Evolutionary conservation across 176 grass and related monocot species (phyloP).

Genomic region (Raddia distichophylla): DNA sequence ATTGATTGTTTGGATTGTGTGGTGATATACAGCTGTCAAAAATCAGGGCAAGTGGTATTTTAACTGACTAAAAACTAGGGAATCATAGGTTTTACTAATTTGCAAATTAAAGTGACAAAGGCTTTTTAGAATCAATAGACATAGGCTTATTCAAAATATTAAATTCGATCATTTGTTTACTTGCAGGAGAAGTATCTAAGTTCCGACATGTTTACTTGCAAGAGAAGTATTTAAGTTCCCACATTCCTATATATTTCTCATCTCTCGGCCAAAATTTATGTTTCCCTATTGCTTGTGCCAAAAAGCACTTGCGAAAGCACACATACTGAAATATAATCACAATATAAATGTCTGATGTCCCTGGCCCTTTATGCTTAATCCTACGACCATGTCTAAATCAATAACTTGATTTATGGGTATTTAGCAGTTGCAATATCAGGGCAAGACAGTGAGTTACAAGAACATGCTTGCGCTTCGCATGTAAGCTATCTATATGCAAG

Average conservation of each 20-base stretch:
- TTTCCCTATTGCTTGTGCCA: not conserved
- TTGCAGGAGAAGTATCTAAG: slow-evolving; percentile 13
- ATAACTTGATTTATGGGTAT: not conserved
- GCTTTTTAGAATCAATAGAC: not conserved
- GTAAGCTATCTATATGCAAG: slow-evolving; percentile 14
- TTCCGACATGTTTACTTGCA: slow-evolving; percentile 13
- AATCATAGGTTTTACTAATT: not conserved
- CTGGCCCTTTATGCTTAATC: not conserved
- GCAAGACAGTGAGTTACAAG: not conserved
- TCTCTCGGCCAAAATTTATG: not conserved
- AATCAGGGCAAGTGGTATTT: not conserved
- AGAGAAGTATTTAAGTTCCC: not conserved
- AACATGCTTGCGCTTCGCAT: not conserved
- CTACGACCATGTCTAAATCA: not conserved
- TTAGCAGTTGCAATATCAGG: slow-evolving; percentile 11
- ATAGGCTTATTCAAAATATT: slow-evolving; percentile 11
- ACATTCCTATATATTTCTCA: not conserved
- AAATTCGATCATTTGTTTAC: slow-evolving; percentile 12
- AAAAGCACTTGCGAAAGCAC: not conserved
- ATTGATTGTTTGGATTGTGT: not conserved
- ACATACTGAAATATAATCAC: not conserved
- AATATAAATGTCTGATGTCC: not conserved
- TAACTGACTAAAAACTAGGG: not conserved
- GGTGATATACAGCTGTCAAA: not conserved
- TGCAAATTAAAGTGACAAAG: not conserved